Percentiles rank a stretch among this genome's conserved stretches.
Evolutionary conservation across 2,329 filamentous ascomycete species (phyloP).

Genomic region (Sporothrix variecibatus): DNA sequence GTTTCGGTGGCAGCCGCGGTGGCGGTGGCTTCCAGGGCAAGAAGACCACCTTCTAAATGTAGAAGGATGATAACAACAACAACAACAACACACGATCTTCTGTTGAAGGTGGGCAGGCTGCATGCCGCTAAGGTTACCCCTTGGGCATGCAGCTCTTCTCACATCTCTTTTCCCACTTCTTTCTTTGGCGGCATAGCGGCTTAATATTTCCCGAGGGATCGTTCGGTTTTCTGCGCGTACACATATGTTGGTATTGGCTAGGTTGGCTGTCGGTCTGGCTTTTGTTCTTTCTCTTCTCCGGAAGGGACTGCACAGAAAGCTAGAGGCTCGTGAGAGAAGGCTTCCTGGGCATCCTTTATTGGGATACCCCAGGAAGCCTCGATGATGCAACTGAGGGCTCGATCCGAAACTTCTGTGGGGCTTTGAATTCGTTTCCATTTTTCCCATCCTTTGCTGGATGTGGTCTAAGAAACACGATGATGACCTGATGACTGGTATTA

Average conservation of each 20-base stretch:
- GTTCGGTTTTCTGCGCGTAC: constrained; percentile 31
- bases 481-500: constrained; percentile 28
- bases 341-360: constrained; percentile 1
- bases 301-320: neutral
- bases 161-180: constrained; percentile 5
- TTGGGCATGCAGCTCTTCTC: neutral
- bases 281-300: neutral
- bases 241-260: constrained; percentile 46
- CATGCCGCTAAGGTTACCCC: neutral
- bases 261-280: constrained; percentile 59
- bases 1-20: constrained; percentile 58
- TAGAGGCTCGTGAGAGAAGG: constrained; percentile 22
- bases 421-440: constrained; percentile 24
- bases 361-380: constrained; percentile 37
- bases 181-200: constrained; percentile 1
- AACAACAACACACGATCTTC: neutral
- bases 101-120: neutral
- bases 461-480: constrained; percentile 17
- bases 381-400: constrained; percentile 54
- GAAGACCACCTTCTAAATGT: constrained; percentile 63
- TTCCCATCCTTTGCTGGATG: neutral
- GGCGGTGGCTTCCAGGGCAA: constrained; percentile 72
- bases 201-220: constrained; percentile 44
- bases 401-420: constrained; percentile 29
- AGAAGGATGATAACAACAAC: neutral